Evolutionary conservation across 805 yeast genomes (phyloP), one percentile per base, ranked within the genome.

Genomic region (Kuraishia hungarica): DNA sequence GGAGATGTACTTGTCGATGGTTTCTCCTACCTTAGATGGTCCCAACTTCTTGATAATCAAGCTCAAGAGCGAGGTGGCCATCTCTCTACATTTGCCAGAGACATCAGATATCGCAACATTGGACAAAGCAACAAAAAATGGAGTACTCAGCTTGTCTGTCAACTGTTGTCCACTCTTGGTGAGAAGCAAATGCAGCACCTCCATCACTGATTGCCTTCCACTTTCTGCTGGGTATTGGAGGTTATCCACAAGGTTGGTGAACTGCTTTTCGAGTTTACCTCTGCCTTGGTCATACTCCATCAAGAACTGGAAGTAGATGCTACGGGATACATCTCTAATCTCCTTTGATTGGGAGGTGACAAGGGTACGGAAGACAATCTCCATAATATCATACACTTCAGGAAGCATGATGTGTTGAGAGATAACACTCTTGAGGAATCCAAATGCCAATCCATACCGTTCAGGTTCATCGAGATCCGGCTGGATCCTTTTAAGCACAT

Each of bases 201-300:
- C 98, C 88, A 94, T 81, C 2, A 90, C 96, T 0, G 97, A 89
- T 60, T 86, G 86, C 53, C 97, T 77, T 53, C 99, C 99, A 48
- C 82, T 77, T 56, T 87, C 87, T 2, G 96, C 84, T 3, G 96
- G 92, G 66, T 94, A 94, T 23, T 83, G 78, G 59, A 94, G 72
- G 67, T 94, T 94, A 55, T 81, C 82, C 8, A 92, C 87, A 68
- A 94, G 75, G 65, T 86, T 84, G 59, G 85, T 83, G 70, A 93
- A 85, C 60, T 89, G 96, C 61, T 86, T 88, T 59, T 88, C 94
- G 51, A 94, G 67, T 59, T 89, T 80, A 2, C 93, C 91, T 62
- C 84, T 79, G 35, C 98, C 91, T 72, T 93, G 97, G 62, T 96
- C 98, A 64, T 89, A 94, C 62, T 91, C 97, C 87, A 90, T 87